Conservation (phyloP, 2,329 filamentous ascomycete genomes). For the Fusarium beomiforme region DNA sequence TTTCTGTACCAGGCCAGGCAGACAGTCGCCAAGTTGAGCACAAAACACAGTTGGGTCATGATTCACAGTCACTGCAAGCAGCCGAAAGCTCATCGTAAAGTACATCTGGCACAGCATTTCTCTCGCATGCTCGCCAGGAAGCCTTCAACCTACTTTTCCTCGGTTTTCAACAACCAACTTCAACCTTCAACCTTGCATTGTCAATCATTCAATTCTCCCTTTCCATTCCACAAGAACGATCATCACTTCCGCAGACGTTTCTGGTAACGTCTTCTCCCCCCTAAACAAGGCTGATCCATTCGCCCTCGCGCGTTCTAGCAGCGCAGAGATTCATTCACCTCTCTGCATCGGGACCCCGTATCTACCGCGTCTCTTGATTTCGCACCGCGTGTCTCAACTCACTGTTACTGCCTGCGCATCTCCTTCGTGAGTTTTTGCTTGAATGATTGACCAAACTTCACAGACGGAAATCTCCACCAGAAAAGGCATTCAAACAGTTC, state of each 20-base stretch:
- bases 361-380: not conserved
- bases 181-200: not conserved
- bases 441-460: not conserved
- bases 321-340: not conserved
- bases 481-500: too few species aligned
- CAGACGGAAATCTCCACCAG: not conserved
- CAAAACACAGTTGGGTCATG: not conserved
- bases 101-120: not conserved
- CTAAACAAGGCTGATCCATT: rapidly evolving
- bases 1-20: not conserved
- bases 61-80: not conserved
- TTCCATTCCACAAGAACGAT: not conserved
- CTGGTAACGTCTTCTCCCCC: not conserved
- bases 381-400: too few species aligned
- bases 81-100: rapidly evolving
- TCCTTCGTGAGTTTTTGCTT: too few species aligned
- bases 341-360: not conserved
- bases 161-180: not conserved
- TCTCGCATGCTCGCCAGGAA: too few species aligned
- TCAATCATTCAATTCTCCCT: not conserved
- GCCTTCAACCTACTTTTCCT: too few species aligned
- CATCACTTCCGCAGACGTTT: too few species aligned
- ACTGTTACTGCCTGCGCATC: not conserved
- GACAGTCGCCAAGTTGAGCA: too few species aligned
- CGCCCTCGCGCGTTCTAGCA: not conserved